Evolutionary conservation across 2,329 filamentous ascomycete species (phyloP).

Genomic region (Ascochyta lentis): DNA sequence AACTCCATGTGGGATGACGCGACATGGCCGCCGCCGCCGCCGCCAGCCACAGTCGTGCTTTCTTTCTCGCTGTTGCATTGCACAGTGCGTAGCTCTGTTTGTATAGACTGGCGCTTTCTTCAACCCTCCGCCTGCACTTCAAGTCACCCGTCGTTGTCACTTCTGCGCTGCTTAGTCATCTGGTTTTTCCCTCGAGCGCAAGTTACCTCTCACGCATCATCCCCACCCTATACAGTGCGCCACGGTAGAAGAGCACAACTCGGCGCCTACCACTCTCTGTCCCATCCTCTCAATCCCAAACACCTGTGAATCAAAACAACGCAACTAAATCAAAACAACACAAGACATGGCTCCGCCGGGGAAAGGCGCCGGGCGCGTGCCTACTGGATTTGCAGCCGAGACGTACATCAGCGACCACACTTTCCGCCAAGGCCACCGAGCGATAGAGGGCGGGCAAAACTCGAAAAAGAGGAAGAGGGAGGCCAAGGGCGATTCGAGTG

Average conservation of each 20-base stretch:
- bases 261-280: neutral
- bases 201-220: neutral
- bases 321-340: neutral
- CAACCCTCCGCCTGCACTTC: too few species aligned
- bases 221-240: neutral
- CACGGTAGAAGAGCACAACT: neutral
- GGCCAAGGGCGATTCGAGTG: constrained; percentile 79
- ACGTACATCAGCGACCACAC: constrained; percentile 88
- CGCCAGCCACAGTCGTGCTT: constrained; percentile 5
- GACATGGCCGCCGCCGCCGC: neutral
- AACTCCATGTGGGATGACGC: constrained; percentile 11
- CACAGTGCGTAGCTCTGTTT: neutral
- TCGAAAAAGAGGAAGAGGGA: constrained; percentile 83
- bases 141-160: too few species aligned
- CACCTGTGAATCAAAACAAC: neutral
- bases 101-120: too few species aligned
- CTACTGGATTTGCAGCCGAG: constrained; percentile 86
- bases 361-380: constrained; percentile 51
- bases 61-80: neutral
- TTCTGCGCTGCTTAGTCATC: constrained; percentile 23
- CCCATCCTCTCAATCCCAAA: neutral
- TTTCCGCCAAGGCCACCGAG: constrained; percentile 86
- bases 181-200: constrained; percentile 17
- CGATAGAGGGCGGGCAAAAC: constrained; percentile 67
- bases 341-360: constrained; percentile 28